A percentile compares a stretch with the other conserved stretches of the same genome.
Evolutionary conservation across 768 basidiomycete genomes (phyloP).

Genomic region (Brasilioporus rufonigricans): DNA sequence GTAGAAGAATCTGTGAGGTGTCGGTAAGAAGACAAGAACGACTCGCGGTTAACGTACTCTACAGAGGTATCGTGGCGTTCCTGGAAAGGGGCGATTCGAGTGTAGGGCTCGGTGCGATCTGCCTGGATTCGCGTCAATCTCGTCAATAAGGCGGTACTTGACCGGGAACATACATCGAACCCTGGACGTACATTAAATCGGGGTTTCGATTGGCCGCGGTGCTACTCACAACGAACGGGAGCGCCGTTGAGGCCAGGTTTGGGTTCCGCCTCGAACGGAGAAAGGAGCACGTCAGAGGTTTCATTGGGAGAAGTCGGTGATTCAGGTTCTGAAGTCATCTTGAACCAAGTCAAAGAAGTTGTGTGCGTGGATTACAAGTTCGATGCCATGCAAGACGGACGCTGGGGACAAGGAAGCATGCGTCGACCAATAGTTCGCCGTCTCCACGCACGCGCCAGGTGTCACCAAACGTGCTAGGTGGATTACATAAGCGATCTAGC

Average conservation of each 20-base stretch:
- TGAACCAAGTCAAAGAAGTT: not conserved
- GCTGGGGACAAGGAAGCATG: not conserved
- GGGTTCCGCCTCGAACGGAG: conserved; percentile 57
- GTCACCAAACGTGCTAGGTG: no score
- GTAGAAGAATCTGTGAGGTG: conserved; percentile 74
- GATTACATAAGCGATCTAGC: conserved; percentile 10
- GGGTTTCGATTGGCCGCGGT: not conserved
- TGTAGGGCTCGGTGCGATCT: conserved; percentile 80
- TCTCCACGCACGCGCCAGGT: conserved; percentile 8
- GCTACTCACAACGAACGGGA: conserved; percentile 76
- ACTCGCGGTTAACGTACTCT: conserved; percentile 49
- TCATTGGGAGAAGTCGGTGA: conserved; percentile 48
- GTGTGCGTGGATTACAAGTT: not conserved
- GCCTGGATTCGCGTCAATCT: conserved; percentile 47
- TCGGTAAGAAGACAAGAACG: conserved; percentile 1
- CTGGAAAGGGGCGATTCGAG: conserved; percentile 79
- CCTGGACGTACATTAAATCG: conserved; percentile 41
- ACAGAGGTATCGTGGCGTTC: conserved; percentile 80
- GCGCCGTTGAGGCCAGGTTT: conserved; percentile 69
- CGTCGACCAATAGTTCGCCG: conserved; percentile 3
- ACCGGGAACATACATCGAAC: conserved; percentile 70
- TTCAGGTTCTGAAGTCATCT: conserved; percentile 21
- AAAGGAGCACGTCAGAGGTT: conserved; percentile 57
- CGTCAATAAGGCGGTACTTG: conserved; percentile 7
- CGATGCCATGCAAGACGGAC: not conserved